Evolutionary conservation across 176 grass and related monocot genomes (phyloP).

Genomic region (Aegilops sharonensis): DNA sequence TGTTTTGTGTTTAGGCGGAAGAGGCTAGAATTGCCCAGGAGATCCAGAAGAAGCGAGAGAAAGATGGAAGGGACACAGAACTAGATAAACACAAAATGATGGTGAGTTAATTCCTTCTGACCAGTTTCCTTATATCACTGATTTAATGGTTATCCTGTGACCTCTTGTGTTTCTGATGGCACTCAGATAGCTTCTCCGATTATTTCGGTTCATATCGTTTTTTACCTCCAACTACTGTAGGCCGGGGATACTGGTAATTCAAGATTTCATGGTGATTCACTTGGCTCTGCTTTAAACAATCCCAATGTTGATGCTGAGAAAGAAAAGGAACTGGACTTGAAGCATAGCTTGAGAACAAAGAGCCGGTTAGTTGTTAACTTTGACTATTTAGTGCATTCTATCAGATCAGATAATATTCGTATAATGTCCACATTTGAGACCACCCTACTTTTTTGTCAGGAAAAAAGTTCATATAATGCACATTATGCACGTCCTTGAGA

Average conservation of each 20-base stretch:
- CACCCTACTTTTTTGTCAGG: not conserved
- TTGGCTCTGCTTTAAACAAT: slow-evolving; percentile 42
- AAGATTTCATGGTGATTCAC: slow-evolving; percentile 45
- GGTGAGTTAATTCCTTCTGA: slow-evolving; percentile 51
- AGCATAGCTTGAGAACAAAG: slow-evolving; percentile 43
- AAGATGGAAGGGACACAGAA: slow-evolving; percentile 67
- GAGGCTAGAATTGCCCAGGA: slow-evolving; percentile 81
- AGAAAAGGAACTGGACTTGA: slow-evolving; percentile 45
- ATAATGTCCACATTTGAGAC: not conserved
- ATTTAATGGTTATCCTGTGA: slow-evolving; percentile 44
- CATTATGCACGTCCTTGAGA: slow-evolving; percentile 3
- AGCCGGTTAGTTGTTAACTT: slow-evolving; percentile 37
- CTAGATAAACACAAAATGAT: slow-evolving; percentile 52
- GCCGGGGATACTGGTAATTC: slow-evolving; percentile 59
- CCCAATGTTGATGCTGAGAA: slow-evolving; percentile 26
- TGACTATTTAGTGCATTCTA: slow-evolving; percentile 21
- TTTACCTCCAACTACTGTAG: slow-evolving; percentile 99
- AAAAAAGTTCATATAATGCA: not conserved
- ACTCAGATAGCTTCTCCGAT: slow-evolving; percentile 98
- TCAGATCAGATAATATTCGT: slow-evolving; percentile 2
- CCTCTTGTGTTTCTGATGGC: slow-evolving; percentile 74
- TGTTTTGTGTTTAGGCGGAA: slow-evolving; percentile 51
- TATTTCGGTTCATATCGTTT: slow-evolving; percentile 89
- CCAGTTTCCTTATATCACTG: slow-evolving; percentile 19
- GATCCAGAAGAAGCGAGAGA: slow-evolving; percentile 89